A percentile compares a stretch with the other conserved stretches of the same genome.
Conservation (phyloP, 2,329 filamentous ascomycete genomes). For the Fusarium nurragi region DNA sequence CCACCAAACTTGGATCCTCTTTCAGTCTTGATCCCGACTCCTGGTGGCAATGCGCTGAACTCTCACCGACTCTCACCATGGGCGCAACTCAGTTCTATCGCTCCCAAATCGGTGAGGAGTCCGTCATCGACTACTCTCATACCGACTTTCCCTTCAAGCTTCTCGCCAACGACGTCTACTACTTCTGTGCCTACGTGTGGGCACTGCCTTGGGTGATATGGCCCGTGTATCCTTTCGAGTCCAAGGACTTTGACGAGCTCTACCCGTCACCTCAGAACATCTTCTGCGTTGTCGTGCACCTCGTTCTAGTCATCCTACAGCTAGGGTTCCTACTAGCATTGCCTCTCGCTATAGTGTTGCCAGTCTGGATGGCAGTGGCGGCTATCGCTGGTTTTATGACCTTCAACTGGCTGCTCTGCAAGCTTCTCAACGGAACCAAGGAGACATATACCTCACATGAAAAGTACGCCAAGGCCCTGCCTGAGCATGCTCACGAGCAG, state of each 20-base stretch:
- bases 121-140: constrained; percentile 69
- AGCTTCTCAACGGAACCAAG: constrained; percentile 59
- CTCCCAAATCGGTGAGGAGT: constrained; percentile 65
- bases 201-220: constrained; percentile 69
- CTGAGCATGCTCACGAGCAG: constrained; percentile 69
- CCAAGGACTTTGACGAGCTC: constrained; percentile 70
- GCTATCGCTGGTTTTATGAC: constrained; percentile 56
- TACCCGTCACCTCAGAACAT: constrained; percentile 66
- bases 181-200: constrained; percentile 65
- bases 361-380: constrained; percentile 58
- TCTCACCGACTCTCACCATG: constrained; percentile 37
- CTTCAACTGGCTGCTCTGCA: constrained; percentile 62
- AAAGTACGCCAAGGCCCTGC: constrained; percentile 59
- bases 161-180: constrained; percentile 62
- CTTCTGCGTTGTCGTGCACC: constrained; percentile 66
- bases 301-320: constrained; percentile 68
- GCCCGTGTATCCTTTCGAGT: constrained; percentile 63
- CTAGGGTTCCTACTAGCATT: constrained; percentile 67
- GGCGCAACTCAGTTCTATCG: constrained; percentile 62
- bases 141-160: constrained; percentile 65
- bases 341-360: constrained; percentile 59
- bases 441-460: constrained; percentile 62
- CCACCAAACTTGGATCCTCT: not conserved
- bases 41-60: not conserved
- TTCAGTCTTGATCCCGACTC: not conserved